Conservation (phyloP, 176 grass and related monocot species). For the Oryza rufipogon region DNA sequence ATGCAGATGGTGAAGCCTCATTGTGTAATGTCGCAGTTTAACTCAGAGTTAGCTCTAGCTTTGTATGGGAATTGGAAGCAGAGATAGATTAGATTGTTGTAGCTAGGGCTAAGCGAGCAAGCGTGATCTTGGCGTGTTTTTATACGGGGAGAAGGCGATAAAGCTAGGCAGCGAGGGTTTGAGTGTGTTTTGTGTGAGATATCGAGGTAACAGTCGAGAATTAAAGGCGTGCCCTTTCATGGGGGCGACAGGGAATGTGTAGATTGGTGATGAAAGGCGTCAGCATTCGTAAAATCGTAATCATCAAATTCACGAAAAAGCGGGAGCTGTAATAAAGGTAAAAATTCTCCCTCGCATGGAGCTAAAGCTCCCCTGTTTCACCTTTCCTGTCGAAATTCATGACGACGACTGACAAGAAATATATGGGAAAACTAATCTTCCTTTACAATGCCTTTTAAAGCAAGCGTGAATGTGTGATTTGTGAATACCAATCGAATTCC, state of each 20-base stretch:
- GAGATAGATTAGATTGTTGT: background rate
- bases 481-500: background rate
- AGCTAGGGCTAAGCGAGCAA: conserved; percentile 7
- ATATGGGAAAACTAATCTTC: conserved; percentile 20
- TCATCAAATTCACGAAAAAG: conserved; percentile 53
- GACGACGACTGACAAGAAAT: conserved; percentile 53
- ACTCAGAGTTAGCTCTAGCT: background rate
- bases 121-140: conserved; percentile 20
- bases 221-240: conserved; percentile 52
- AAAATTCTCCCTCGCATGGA: conserved; percentile 57
- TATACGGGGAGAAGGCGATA: conserved; percentile 51
- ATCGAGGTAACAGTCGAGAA: conserved; percentile 48
- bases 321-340: conserved; percentile 48
- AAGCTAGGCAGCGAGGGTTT: conserved; percentile 34
- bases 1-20: conserved; percentile 65
- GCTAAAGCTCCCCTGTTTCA: conserved; percentile 32
- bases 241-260: conserved; percentile 51
- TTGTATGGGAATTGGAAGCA: conserved; percentile 4
- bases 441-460: conserved; percentile 43
- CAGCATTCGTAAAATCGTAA: conserved; percentile 56
- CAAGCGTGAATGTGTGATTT: conserved; percentile 21
- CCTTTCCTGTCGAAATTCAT: conserved; percentile 63
- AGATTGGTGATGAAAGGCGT: conserved; percentile 58
- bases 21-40: conserved; percentile 42
- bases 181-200: conserved; percentile 44